Conservation (phyloP, 257 asterid genomes). For the Primulina eburnea region DNA sequence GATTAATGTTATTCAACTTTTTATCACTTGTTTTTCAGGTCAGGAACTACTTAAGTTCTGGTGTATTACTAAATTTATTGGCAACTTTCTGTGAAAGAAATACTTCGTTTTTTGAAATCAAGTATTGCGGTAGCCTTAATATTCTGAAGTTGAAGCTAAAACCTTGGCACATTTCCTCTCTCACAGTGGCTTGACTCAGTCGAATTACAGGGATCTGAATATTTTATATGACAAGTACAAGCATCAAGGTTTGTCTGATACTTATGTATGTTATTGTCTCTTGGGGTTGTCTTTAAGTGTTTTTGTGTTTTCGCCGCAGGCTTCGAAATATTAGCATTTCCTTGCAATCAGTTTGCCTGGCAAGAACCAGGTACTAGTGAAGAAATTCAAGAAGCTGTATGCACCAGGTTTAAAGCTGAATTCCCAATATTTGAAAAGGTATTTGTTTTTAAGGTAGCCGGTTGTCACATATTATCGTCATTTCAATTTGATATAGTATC, state of each 20-base stretch:
- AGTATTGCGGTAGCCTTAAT: too few species aligned
- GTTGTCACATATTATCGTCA: too few species aligned
- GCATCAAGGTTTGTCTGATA: slow-evolving; percentile 54
- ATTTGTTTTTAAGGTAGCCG: neutral
- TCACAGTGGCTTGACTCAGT: slow-evolving; percentile 64
- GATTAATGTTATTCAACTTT: neutral
- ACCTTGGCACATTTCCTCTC: neutral
- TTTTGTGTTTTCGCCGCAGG: slow-evolving; percentile 36
- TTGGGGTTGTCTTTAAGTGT: neutral
- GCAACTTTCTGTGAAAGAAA: neutral
- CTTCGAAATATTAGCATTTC: slow-evolving; percentile 85
- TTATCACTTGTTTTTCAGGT: neutral
- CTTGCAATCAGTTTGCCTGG: slow-evolving; percentile 84
- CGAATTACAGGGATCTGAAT: slow-evolving; percentile 79
- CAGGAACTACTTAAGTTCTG: neutral
- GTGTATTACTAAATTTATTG: neutral
- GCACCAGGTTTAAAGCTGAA: slow-evolving; percentile 76
- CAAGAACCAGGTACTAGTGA: slow-evolving; percentile 91
- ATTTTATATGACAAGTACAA: slow-evolving; percentile 68
- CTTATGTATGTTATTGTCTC: slow-evolving; percentile 15
- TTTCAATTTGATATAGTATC: neutral
- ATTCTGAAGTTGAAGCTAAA: neutral
- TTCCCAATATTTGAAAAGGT: slow-evolving; percentile 89
- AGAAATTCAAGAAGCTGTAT: slow-evolving; percentile 68
- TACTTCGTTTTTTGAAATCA: neutral